Evolutionary conservation across 1,139 yeast species (phyloP), one percentile per base, ranked within the genome.

Genomic region (Komagataea norvegica): DNA sequence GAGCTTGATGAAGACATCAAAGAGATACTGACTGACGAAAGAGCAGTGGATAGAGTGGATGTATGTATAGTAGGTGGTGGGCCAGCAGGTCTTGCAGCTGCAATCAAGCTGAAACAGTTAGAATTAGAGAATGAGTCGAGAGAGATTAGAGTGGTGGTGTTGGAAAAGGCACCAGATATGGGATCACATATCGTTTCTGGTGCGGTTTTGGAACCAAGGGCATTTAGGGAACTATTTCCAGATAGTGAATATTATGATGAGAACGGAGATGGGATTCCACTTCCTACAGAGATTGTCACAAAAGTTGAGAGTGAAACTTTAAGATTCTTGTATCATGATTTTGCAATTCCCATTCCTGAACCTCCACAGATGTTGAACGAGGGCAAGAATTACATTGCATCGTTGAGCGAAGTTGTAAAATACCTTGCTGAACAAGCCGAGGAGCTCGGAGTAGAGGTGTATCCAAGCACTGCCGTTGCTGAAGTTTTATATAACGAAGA

Each of bases 31-130:
- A 62, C 62, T 3, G 79, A 73, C 45, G 88, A 82, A 46, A 68
- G 97, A 42, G 94, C 84, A 8, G 74, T 71, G 7, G 97, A 91
- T 52, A 72, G 74, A 25, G 96, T 87, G 13, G 98, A 91, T 59
- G 94, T 91, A 15, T 85, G 95, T 54, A 87, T 91, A 34, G 95
- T 91, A 2, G 98, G 98, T 27, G 98, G 95, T 29, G 98, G 98
- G 0, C 97, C 97, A 5, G 94, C 97, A 1, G 98, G 98, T 9
- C 68, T 91, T 39, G 91, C 96, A 1, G 82, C 98, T 1, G 98
- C 97, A 11, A 91, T 91, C 46, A 74, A 75, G 47, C 66, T 88
- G 50, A 91, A 91, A 58, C 96, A 87, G 55, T 64, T 89, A 32
- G 97, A 91, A 55, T 65, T 69, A 35, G 83, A 79, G 48, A 61